These are phyloP conservation scores for Zygosaccharomyces sapae DNA, from an alignment of 1,139 yeast species.

Conservation along the genomic window DNA sequence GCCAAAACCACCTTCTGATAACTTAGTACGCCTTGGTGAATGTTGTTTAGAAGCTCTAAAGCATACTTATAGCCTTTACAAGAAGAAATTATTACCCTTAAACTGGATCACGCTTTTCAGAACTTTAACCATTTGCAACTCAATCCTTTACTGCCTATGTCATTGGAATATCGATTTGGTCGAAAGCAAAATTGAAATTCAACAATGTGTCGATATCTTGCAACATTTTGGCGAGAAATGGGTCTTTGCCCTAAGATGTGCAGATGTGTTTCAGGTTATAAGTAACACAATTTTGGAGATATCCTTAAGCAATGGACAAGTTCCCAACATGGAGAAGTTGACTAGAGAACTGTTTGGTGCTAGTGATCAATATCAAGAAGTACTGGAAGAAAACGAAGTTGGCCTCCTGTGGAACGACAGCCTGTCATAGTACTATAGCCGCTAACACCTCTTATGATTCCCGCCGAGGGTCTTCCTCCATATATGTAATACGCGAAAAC, in stretches of 20 bases:
- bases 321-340: slow-evolving; percentile 40
- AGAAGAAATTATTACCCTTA: slow-evolving; percentile 42
- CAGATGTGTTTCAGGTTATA: slow-evolving; percentile 43
- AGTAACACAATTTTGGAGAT: slow-evolving; percentile 43
- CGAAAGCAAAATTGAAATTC: slow-evolving; percentile 44
- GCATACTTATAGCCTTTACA: slow-evolving; percentile 43
- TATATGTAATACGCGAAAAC: background rate
- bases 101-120: slow-evolving; percentile 50
- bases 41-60: slow-evolving; percentile 42
- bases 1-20: slow-evolving; percentile 43
- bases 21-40: slow-evolving; percentile 40
- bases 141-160: slow-evolving; percentile 44
- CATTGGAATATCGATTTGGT: slow-evolving; percentile 45
- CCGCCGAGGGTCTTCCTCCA: background rate
- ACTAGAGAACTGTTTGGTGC: slow-evolving; percentile 44
- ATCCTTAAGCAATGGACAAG: slow-evolving; percentile 39
- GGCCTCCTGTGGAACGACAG: slow-evolving; percentile 40
- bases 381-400: slow-evolving; percentile 42
- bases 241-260: slow-evolving; percentile 45
- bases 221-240: slow-evolving; percentile 45
- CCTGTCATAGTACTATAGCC: slow-evolving; percentile 11
- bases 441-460: background rate
- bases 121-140: slow-evolving; percentile 44
- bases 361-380: slow-evolving; percentile 44
- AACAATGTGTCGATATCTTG: slow-evolving; percentile 44